Conservation (phyloP, 805 yeast genomes). For the Metschnikowia lachancei region DNA sequence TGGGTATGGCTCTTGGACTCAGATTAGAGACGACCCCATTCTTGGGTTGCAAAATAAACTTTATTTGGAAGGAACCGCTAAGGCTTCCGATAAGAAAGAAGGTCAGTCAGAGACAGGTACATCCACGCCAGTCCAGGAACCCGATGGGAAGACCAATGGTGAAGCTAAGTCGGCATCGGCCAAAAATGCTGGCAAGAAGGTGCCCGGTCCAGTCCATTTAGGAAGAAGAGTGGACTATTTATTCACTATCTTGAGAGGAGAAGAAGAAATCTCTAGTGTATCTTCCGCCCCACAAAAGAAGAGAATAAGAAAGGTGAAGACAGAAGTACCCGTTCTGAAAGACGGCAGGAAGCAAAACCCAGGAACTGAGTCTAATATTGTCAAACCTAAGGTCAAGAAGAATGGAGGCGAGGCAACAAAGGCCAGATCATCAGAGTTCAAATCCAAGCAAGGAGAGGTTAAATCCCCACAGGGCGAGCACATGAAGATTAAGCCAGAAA, state of each 20-base stretch:
- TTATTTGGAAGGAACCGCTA: constrained; percentile 50
- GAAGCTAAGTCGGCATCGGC: constrained; percentile 12
- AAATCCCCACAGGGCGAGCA: constrained; percentile 13
- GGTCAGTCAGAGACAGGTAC: neutral
- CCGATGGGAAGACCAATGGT: constrained; percentile 9
- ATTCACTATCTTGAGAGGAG: constrained; percentile 65
- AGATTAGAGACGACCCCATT: constrained; percentile 92
- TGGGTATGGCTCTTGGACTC: constrained; percentile 95
- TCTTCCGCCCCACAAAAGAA: constrained; percentile 16
- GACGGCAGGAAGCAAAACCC: constrained; percentile 1
- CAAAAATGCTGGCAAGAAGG: constrained; percentile 43
- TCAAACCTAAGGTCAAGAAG: constrained; percentile 12
- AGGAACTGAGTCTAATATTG: neutral
- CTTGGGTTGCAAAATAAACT: constrained; percentile 82
- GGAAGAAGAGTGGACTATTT: constrained; percentile 90
- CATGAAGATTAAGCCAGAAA: constrained; percentile 21
- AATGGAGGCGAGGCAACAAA: constrained; percentile 16
- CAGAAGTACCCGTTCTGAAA: constrained; percentile 10
- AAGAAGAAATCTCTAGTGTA: constrained; percentile 31
- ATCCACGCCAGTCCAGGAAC: constrained; percentile 10
- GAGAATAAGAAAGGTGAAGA: constrained; percentile 21
- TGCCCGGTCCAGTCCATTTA: constrained; percentile 90
- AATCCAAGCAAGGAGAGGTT: constrained; percentile 10
- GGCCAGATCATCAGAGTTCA: constrained; percentile 24
- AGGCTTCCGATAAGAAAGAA: constrained; percentile 17